These are phyloP conservation scores for Epichloe typhina DNA, from an alignment of 2,329 filamentous ascomycete species.

Conservation along the genomic window DNA sequence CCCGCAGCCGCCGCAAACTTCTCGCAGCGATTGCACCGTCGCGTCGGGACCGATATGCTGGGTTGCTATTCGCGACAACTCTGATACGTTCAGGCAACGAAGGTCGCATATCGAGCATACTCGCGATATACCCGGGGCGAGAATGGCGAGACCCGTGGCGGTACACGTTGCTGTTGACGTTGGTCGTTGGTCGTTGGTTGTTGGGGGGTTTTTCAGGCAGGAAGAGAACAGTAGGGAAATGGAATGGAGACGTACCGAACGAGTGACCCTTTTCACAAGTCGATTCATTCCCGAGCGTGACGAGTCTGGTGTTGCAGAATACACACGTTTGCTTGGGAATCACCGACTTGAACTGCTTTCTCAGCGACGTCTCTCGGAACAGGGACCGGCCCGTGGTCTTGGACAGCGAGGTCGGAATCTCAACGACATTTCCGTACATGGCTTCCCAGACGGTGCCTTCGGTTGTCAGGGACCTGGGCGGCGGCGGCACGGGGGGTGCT, in stretches of 20 bases:
- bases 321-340: constrained; percentile 28
- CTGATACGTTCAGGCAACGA: constrained; percentile 33
- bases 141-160: constrained; percentile 39
- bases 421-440: constrained; percentile 41
- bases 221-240: background rate
- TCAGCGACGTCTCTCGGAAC: constrained; percentile 15
- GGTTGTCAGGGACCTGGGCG: constrained; percentile 31
- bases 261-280: constrained; percentile 26
- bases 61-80: constrained; percentile 23
- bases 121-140: constrained; percentile 38
- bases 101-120: constrained; percentile 42
- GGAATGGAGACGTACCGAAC: constrained; percentile 22
- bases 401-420: constrained; percentile 28
- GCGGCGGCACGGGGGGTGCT: background rate
- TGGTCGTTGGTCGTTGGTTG: too few relatives aligned
- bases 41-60: constrained; percentile 17
- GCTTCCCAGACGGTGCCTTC: constrained; percentile 44
- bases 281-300: constrained; percentile 20
- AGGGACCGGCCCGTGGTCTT: constrained; percentile 8
- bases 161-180: constrained; percentile 32
- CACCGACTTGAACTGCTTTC: constrained; percentile 25
- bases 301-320: constrained; percentile 30
- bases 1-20: constrained; percentile 27
- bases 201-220: too few relatives aligned
- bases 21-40: constrained; percentile 16